These are phyloP conservation scores for Arthrobotrys sphaeroides DNA, from an alignment of 2,329 filamentous ascomycete species.

Conservation along the genomic window DNA sequence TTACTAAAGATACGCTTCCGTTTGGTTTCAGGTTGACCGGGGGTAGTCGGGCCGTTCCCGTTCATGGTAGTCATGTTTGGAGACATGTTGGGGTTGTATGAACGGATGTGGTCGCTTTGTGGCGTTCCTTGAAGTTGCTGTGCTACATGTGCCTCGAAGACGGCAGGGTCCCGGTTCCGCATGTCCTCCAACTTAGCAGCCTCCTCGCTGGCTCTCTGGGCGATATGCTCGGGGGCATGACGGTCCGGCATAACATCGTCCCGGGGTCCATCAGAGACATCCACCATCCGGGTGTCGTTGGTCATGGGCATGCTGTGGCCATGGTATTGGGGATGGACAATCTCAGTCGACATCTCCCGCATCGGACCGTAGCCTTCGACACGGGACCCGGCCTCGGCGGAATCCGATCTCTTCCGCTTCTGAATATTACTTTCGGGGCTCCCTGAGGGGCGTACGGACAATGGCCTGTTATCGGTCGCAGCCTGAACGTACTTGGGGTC, in stretches of 20 bases:
- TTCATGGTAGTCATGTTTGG: conserved; percentile 42
- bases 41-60: conserved; percentile 26
- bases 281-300: conserved; percentile 48
- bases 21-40: conserved; percentile 62
- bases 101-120: conserved; percentile 43
- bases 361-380: conserved; percentile 44
- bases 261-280: conserved; percentile 22
- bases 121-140: conserved; percentile 40
- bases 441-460: conserved; percentile 24
- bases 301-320: conserved; percentile 52
- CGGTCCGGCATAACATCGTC: conserved; percentile 47
- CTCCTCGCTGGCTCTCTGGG: conserved; percentile 46
- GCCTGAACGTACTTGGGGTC: conserved; percentile 48
- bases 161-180: conserved; percentile 40
- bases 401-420: conserved; percentile 44
- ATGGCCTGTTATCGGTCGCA: conserved; percentile 28
- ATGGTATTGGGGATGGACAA: conserved; percentile 51
- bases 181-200: conserved; percentile 48
- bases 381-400: conserved; percentile 26
- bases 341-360: conserved; percentile 47
- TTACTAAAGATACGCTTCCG: conserved; percentile 88
- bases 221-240: conserved; percentile 42
- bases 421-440: conserved; percentile 43
- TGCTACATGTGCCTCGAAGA: conserved; percentile 36
- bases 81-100: conserved; percentile 41